Percentiles rank a stretch among this genome's conserved stretches.
Conservation (phyloP, 2,329 filamentous ascomycete genomes). For the Raffaelea deltoideospora region DNA sequence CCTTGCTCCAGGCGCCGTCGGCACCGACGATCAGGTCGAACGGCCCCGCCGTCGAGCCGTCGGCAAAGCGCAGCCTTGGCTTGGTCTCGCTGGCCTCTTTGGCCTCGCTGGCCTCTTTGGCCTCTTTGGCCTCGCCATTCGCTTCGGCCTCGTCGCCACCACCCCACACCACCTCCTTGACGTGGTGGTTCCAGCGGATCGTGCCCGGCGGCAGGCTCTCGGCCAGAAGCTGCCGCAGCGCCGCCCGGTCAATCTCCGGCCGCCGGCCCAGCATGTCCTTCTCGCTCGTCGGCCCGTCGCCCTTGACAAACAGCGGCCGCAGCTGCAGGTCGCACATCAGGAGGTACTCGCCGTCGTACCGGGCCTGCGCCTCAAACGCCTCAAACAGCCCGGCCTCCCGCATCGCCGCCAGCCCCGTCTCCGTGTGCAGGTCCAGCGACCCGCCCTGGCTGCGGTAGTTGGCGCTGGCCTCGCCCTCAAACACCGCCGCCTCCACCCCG, state of each 20-base stretch:
- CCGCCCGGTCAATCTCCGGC: constrained; percentile 37
- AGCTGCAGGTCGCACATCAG: constrained; percentile 28
- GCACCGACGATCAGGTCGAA: constrained; percentile 24
- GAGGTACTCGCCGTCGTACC: constrained; percentile 35
- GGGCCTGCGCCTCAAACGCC: constrained; percentile 31
- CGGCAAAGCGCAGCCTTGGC: constrained; percentile 22
- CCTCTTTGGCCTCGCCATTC: neutral
- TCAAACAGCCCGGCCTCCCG: constrained; percentile 32
- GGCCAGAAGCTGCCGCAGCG: constrained; percentile 27
- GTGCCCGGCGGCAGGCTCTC: constrained; percentile 27
- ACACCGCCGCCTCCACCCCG: constrained; percentile 31
- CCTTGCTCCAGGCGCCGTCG: constrained; percentile 23
- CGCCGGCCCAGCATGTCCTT: constrained; percentile 14
- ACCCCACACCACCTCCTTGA: constrained; percentile 23
- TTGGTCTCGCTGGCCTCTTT: constrained; percentile 2
- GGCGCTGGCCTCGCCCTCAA: constrained; percentile 29
- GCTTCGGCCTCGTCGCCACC: no score
- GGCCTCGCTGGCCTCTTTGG: no score
- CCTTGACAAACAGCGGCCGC: constrained; percentile 17
- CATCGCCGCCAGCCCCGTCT: constrained; percentile 34
- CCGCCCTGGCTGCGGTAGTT: constrained; percentile 34
- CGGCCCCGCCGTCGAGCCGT: constrained; percentile 15
- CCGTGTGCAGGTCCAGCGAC: constrained; percentile 36
- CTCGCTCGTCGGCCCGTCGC: constrained; percentile 13
- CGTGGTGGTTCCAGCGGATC: constrained; percentile 29